Base-by-base conservation (phyloP, 768 basidiomycete species). In the Suillus tomentosus region DNA sequence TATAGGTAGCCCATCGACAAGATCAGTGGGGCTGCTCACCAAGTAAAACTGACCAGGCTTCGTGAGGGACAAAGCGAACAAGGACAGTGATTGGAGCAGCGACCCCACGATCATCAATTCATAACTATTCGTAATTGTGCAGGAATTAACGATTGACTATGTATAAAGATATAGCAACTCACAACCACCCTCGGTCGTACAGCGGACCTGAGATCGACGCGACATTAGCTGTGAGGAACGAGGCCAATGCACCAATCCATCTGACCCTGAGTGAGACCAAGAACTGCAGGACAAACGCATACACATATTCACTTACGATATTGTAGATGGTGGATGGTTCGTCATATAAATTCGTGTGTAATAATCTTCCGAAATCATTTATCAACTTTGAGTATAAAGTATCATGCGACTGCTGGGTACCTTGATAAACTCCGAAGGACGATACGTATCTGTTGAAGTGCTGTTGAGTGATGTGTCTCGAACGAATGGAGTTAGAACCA, bases 141-240 rank as follows among this genome's bases (percentile, higher is more conserved):
- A 24, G 22, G 13, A 27, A 9, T n/a, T 13, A 34, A 55, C 19
- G 7, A 36, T 2, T n/a, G 54, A 14, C n/a, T 37, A 51, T 11
- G 42, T 3, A 45, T 55, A 36, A n/a, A 36, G 1, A 55, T 22
- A 10, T 22, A 37, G 39, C 5, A 17, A 60, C 75, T 61, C 66
- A 79, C 79, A 81, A 82, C 70, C 80, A 79, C 58, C 83, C 83
- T 24, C 73, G 71, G 54, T 84, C 83, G 64, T 80, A 80, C 2
- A 77, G 75, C 60, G 77, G 74, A 6, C 82, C 83, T 8, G 78
- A 72, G 45, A 82, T 63, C 17, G 81, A 66, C 2, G 81, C 79
- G 51, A 72, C 70, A 1, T 75, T 73, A 65, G 59, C 9, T 27
- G 27, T 27, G 27, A 27, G 27, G 3, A 27, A 27, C 27, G 27